Percentiles rank a stretch among this genome's conserved stretches.
phyloP scores from a whole-genome alignment of 352 stramenopile genomes.

The Phytopythium cucurbitacearum region DNA sequence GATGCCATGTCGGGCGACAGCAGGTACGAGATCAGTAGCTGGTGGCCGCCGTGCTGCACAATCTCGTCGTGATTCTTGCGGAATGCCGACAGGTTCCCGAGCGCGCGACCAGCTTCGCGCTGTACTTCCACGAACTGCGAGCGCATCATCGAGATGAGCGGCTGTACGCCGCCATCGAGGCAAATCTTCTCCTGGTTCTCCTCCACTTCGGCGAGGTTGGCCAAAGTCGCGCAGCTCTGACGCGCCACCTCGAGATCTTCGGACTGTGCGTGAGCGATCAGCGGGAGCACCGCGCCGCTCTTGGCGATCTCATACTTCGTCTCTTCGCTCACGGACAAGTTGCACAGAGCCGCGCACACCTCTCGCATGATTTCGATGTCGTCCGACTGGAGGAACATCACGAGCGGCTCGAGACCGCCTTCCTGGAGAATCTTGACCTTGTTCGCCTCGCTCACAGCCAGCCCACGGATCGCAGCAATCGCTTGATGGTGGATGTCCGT shows the following conservation, averaged over 20 bases:
- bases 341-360: conserved; percentile 92
- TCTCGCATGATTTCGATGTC: conserved; percentile 94
- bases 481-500: conserved; percentile 94
- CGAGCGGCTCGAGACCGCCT: conserved; percentile 92
- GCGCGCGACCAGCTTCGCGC: conserved; percentile 84
- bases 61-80: conserved; percentile 89
- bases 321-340: conserved; percentile 94
- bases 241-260: conserved; percentile 92
- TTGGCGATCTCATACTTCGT: conserved; percentile 98
- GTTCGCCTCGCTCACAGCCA: conserved; percentile 88
- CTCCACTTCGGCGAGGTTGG: conserved; percentile 93
- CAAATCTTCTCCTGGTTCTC: conserved; percentile 96
- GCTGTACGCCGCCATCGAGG: conserved; percentile 87
- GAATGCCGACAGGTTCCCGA: conserved; percentile 92
- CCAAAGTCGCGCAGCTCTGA: conserved; percentile 90
- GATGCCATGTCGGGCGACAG: conserved; percentile 93
- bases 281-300: conserved; percentile 84
- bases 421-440: conserved; percentile 97
- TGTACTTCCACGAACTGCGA: conserved; percentile 95
- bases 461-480: conserved; percentile 89
- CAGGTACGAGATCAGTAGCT: conserved; percentile 95
- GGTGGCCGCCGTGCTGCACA: conserved; percentile 88
- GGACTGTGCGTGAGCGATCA: conserved; percentile 90
- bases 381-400: conserved; percentile 83
- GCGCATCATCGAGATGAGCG: conserved; percentile 93